Percentiles rank a stretch among this genome's conserved stretches.
These are phyloP conservation scores for Pichia scutulata DNA, from an alignment of 805 yeast species.

Conservation along the genomic window DNA sequence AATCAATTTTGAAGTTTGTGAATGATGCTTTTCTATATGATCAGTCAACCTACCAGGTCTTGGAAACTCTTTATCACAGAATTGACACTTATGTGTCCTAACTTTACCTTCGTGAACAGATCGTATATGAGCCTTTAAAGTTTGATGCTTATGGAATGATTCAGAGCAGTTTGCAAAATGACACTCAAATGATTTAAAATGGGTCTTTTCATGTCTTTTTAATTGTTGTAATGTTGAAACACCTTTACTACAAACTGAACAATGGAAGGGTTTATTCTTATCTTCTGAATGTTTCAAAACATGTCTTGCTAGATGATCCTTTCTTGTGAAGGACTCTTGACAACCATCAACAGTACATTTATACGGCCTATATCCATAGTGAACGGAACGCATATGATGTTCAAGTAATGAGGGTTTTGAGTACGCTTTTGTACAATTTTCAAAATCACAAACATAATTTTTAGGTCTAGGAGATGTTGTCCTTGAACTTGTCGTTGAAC, in stretches of 20 bases:
- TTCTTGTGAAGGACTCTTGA: conserved; percentile 57
- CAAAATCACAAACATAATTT: conserved; percentile 52
- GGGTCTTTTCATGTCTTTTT: conserved; percentile 76
- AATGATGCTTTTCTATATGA: conserved; percentile 64
- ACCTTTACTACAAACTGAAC: conserved; percentile 75
- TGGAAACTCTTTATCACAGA: conserved; percentile 57
- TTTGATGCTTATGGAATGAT: conserved; percentile 66
- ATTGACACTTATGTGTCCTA: conserved; percentile 39
- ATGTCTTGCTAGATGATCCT: conserved; percentile 78
- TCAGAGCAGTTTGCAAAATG: conserved; percentile 54
- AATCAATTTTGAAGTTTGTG: conserved; percentile 38
- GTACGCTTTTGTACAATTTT: conserved; percentile 69
- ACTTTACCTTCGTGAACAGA: conserved; percentile 47
- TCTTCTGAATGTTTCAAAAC: conserved; percentile 47
- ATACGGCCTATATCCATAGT: conserved; percentile 74
- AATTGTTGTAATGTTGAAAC: conserved; percentile 75
- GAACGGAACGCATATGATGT: conserved; percentile 67
- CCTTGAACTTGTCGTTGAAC: conserved; percentile 16
- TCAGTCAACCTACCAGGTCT: conserved; percentile 58
- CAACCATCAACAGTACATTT: conserved; percentile 52
- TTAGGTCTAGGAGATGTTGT: conserved; percentile 47
- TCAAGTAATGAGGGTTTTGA: conserved; percentile 74
- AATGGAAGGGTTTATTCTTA: conserved; percentile 59
- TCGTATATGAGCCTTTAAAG: conserved; percentile 62
- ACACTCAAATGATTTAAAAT: conserved; percentile 60